Evolutionary conservation across 441 rosid species (phyloP), one percentile per base, ranked within the genome.

Genomic region (Brassica balearica): DNA sequence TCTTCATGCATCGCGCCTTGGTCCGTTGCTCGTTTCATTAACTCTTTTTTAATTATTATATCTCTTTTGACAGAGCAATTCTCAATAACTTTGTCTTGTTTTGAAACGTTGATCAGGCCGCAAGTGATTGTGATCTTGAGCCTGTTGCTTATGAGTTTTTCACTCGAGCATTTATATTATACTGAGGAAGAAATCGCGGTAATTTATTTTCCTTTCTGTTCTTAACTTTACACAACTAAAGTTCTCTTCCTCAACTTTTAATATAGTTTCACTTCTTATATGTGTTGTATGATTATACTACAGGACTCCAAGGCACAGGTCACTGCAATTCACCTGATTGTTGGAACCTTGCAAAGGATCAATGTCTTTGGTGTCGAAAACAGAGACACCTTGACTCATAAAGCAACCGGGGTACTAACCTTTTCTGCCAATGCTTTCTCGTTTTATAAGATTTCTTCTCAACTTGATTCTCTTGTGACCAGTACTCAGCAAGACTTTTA

Each of bases 111-210:
- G 64, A 71, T 73, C 88, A 91, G 96, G 92, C 96, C 14, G 96
- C 96, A 77, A 88, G 85, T 80, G 91, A 87, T 77, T 87, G 92
- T 77, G 87, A 89, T 73, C 83, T 89, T 66, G 93, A 89, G 84
- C 91, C 86, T 64, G 88, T 84, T 73, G 92, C 92, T 17, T 91
- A 91, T 78, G 92, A 91, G 72, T 87, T 86, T 80, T 88, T 88
- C 66, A 89, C 93, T 32, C 96, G 87, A 77, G 92, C 89, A 0
- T 91, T 89, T 77, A 82, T 91, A 61, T 60, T 89, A 62, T 91
- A 91, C 29, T 19, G 96, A 91, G 84, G 93, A 91, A 85, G 96
- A 91, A 79, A 86, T 91, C 64, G 88, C 90, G 84, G 96, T 89
- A 80, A 81, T 79, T 80, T 68, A 38, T 2, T 66, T 27, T 69